Base-by-base conservation (phyloP, 306 rosid genomes). In the Biancaea sappan region DNA sequence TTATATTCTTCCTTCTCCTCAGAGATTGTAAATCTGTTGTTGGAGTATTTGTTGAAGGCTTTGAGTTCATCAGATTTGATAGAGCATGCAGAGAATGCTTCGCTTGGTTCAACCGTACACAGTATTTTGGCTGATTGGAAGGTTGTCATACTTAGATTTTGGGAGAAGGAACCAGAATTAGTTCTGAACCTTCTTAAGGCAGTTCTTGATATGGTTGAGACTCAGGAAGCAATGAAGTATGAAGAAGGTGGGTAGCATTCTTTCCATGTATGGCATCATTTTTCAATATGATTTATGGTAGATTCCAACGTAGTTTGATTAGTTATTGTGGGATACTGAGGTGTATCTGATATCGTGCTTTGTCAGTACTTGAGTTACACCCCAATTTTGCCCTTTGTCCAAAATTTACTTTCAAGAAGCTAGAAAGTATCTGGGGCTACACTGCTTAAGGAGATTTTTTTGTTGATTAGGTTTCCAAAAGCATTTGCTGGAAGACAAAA, bases 141-240 rank as follows among this genome's bases (percentile, higher is more conserved):
- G 86, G 80, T 52, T 84, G 70, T 86, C 70, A 60, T 92, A 43
- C 69, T 67, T 34, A 88, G 74, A 79, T 78, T 90, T 70, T 73
- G 87, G 43, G 81, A 80, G 35, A 90, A 88, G 86, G 93, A 90
- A 66, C 98, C 99, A 24, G 98, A 95, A 66, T 83, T 95, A 64
- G 81, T 74, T 68, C 71, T 86, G 76, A 80, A 86, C 48, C 98
- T 95, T 79, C 92, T 95, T n/a, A 75, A 75, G 75, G 78, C 84
- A 73, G 87, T 88, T 69, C 93, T 92, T 19, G 82, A 83, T 81
- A 86, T 67, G 90, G 83, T 92, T 59, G 89, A 90, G 79, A 75
- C 80, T 65, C 86, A 1, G 74, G 86, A 80, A 77, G 81, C 72
- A 60, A 72, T 68, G 67, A 80, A 85, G 40, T 75, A 66, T 69